These are phyloP conservation scores for Diutina sp. DNA, from an alignment of 1,139 yeast species.

Conservation along the genomic window DNA sequence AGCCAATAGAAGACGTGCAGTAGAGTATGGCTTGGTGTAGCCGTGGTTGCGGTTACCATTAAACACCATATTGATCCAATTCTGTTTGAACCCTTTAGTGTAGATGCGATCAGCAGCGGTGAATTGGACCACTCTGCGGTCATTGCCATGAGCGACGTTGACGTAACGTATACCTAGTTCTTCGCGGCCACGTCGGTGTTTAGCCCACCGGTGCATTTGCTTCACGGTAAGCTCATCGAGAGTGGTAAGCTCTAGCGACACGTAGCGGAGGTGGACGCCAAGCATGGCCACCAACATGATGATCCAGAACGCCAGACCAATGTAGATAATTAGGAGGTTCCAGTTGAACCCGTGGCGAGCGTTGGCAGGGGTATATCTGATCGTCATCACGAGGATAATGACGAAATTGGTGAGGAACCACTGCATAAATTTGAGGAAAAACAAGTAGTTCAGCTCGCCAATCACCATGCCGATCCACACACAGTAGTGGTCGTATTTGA, in stretches of 20 bases:
- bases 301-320: conserved; percentile 27
- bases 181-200: conserved; percentile 7
- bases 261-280: conserved; percentile 22
- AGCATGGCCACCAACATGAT: conserved; percentile 26
- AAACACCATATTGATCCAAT: conserved; percentile 22
- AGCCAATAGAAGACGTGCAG: background rate
- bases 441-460: conserved; percentile 40
- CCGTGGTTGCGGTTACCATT: conserved; percentile 12
- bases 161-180: conserved; percentile 22
- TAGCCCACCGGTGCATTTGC: conserved; percentile 9
- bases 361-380: background rate
- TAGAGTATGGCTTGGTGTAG: background rate
- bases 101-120: conserved; percentile 14
- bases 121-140: conserved; percentile 19
- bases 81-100: conserved; percentile 17
- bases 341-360: conserved; percentile 21
- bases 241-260: conserved; percentile 33
- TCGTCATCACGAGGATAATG: conserved; percentile 8
- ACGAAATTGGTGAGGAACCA: conserved; percentile 21
- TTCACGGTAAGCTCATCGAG: conserved; percentile 19
- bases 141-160: conserved; percentile 13
- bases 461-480: conserved; percentile 47
- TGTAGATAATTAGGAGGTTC: conserved; percentile 30
- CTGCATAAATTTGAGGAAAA: conserved; percentile 36
- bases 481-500: conserved; percentile 57